phyloP scores from a whole-genome alignment of 345 rosid species.

The Camelina neglecta region DNA sequence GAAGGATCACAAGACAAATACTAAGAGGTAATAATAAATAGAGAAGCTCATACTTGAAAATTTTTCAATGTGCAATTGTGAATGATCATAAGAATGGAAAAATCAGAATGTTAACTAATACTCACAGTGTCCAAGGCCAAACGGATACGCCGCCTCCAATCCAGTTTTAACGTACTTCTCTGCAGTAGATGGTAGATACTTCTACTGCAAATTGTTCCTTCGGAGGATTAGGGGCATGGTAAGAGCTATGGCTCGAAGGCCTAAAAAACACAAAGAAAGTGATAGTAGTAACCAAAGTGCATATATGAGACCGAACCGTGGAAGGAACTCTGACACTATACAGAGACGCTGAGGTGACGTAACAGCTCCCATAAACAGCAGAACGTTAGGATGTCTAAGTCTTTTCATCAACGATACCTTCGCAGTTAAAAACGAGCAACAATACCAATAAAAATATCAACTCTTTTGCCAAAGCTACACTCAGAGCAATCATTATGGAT shows the following conservation, averaged over 20 bases:
- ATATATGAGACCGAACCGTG: constrained; percentile 65
- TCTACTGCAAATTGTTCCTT: constrained; percentile 61
- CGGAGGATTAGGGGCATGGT: constrained; percentile 13
- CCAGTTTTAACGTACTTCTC: constrained; percentile 73
- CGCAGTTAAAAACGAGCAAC: not conserved
- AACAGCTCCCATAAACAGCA: constrained; percentile 98
- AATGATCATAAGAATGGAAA: not conserved
- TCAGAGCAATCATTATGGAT: constrained; percentile 1
- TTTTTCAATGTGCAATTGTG: not conserved
- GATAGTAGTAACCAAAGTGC: constrained; percentile 27
- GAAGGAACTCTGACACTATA: constrained; percentile 98
- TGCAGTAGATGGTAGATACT: constrained; percentile 90
- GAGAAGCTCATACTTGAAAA: constrained; percentile 12
- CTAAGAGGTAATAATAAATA: not conserved
- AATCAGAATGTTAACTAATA: constrained; percentile 20
- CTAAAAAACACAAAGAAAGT: constrained; percentile 8
- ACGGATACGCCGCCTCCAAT: constrained; percentile 83
- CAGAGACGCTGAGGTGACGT: constrained; percentile 90
- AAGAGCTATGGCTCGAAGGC: constrained; percentile 27
- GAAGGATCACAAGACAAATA: constrained; percentile 29
- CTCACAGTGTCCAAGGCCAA: constrained; percentile 95
- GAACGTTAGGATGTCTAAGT: constrained; percentile 91
- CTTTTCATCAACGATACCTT: constrained; percentile 94
- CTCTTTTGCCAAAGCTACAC: not conserved
- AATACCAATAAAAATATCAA: constrained; percentile 5